phyloP scores from a whole-genome alignment of 352 stramenopile genomes.

The Globisporangium paddicum region DNA sequence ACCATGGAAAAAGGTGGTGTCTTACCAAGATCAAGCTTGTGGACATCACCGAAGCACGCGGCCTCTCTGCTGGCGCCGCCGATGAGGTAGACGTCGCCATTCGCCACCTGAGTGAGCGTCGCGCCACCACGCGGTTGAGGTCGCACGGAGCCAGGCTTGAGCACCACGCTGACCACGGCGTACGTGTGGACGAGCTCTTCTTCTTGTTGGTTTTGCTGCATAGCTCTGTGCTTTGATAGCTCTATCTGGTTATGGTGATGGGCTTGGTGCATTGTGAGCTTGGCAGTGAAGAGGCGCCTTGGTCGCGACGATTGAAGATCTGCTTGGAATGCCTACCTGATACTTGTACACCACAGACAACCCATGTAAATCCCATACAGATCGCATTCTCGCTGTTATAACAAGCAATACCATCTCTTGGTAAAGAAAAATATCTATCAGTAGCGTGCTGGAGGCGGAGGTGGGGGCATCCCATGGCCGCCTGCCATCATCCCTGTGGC shows the following conservation, averaged over 20 bases:
- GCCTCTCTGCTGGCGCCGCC: slow-evolving; percentile 53
- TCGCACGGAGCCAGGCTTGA: slow-evolving; percentile 4
- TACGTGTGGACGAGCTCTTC: neutral
- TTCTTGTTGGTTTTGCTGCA: slow-evolving; percentile 1
- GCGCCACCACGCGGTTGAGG: slow-evolving; percentile 37
- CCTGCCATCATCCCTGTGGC: slow-evolving; percentile 15
- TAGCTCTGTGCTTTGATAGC: neutral
- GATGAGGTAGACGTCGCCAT: slow-evolving; percentile 49
- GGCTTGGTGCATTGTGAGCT: neutral
- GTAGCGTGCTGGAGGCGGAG: slow-evolving; percentile 38
- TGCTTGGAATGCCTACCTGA: neutral
- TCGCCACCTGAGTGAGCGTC: slow-evolving; percentile 40
- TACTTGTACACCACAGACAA: too few relatives aligned
- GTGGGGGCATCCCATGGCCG: slow-evolving; percentile 22
- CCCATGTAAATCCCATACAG: neutral
- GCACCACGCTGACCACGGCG: slow-evolving; percentile 1
- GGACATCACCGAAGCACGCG: slow-evolving; percentile 46
- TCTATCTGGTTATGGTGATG: neutral
- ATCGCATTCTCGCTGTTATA: neutral
- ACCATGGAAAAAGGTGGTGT: neutral
- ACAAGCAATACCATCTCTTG: neutral
- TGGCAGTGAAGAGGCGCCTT: neutral
- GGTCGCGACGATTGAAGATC: slow-evolving; percentile 5
- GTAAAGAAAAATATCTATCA: slow-evolving; percentile 16
- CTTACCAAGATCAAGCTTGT: slow-evolving; percentile 51